Evolutionary conservation across 257 asterid genomes (phyloP), one percentile per base, ranked within the genome.

Genomic region (Solanum chmielewskii): DNA sequence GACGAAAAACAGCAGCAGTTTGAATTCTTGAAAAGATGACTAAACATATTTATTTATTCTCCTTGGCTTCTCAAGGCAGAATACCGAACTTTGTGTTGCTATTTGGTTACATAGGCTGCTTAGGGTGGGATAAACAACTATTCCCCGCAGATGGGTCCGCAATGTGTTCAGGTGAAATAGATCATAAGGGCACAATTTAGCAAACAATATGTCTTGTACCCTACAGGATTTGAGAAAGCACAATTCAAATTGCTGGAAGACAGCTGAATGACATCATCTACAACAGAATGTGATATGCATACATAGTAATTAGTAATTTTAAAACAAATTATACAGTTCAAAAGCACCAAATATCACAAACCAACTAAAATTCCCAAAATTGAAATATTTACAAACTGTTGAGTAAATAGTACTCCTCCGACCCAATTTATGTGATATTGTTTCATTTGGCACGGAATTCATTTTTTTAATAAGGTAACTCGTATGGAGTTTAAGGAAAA

Each of bases 181-280:
- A 25, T 11, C 62, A 44, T n/a, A 75, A 75, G 60, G 83, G 83
- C 60, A 25, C 64, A 84, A 25, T 10, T 42, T 52, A 31, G 64
- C 84, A 56, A 47, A 91, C 90, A 89, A 89, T 88, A 84, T 83
- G 82, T 80, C 89, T 29, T 44, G 69, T 76, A 42, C 27, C 83
- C 60, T n/a, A 76, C 44, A 76, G 23, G 60, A 76, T 42, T 42
- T 13, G 60, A 76, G 83, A n/a, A 76, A 76, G 56, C 83, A 76
- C 83, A 76, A 42, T 42, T n/a, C 83, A 42, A 76, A 76, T 42
- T 76, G 60, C 35, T 75, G 35, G 10, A 74, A 21, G 81, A 74
- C 52, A 37, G 49, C 83, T 39, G 83, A 41, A 41, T 42, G 60
- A 76, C 59, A 41, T n/a, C 83, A 41, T 41, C 83, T 75, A 14